Evolutionary conservation across 73 alveolate species (phyloP).

Genomic region (Paramecium sonneborni): DNA sequence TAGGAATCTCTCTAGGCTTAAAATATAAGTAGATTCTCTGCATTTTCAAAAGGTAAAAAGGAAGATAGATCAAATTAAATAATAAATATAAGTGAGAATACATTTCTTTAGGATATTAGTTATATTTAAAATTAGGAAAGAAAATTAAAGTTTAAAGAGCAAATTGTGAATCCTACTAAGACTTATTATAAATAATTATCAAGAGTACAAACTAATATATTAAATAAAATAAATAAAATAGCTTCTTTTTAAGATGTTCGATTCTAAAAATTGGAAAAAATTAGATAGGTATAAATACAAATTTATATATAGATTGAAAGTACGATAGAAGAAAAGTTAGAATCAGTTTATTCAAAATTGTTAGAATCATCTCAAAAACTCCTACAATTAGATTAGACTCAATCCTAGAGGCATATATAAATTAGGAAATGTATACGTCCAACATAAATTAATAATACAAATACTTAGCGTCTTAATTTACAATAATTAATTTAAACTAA

Average conservation of each 20-base stretch:
- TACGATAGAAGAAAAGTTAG: not conserved
- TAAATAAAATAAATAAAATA: not conserved
- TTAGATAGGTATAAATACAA: too few relatives aligned
- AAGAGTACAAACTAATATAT: not conserved
- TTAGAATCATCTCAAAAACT: not conserved
- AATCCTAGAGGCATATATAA: not conserved
- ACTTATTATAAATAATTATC: not conserved
- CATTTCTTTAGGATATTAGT: not conserved
- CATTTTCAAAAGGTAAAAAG: not conserved
- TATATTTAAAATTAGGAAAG: not conserved
- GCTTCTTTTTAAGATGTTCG: not conserved
- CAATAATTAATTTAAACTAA: not conserved
- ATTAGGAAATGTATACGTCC: not conserved
- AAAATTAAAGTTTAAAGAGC: not conserved
- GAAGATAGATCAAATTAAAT: not conserved
- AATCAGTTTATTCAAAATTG: not conserved
- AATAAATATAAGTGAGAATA: not conserved
- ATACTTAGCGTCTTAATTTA: not conserved
- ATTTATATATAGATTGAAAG: too few relatives aligned
- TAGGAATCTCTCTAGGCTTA: not conserved
- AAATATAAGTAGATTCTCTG: not conserved
- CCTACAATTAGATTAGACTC: not conserved
- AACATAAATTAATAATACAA: not conserved
- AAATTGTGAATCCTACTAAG: not conserved
- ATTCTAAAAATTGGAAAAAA: not conserved